Base-by-base conservation (phyloP, 305 asterid species). In the Plantago coronopus region DNA sequence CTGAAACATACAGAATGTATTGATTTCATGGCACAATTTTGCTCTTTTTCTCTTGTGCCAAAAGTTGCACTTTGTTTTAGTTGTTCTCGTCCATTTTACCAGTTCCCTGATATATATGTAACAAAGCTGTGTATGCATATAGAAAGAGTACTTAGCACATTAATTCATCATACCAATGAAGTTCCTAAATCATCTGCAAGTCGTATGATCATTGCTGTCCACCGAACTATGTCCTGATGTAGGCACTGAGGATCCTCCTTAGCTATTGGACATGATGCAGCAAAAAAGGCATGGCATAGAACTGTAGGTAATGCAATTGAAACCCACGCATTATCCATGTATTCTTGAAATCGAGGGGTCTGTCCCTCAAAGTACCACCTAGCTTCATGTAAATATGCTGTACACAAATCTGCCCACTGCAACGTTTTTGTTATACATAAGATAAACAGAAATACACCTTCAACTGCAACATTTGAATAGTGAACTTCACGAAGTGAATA, bases 121-220 rank as follows among this genome's bases (percentile, higher is more conserved):
- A 34, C 2, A n/a, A n/a, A n/a, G n/a, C n/a, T n/a, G n/a, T n/a
- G n/a, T n/a, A n/a, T n/a, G n/a, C n/a, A n/a, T n/a, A n/a, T n/a
- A 9, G 40, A 14, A 4, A 14, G 48, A 14, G 18, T n/a, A n/a
- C n/a, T n/a, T 18, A 34, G 27, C 19, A 19, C 10, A 1, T 27
- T 11, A n/a, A n/a, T n/a, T n/a, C n/a, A n/a, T n/a, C 20, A 45
- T 68, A 74, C 82, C 18, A 58, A 48, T 11, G 82, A 68, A 42
- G 85, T 79, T 66, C 71, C 78, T 12, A 80, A 45, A 55, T 83
- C 87, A 64, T 83, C 66, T 0, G 81, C 50, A 1, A 80, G 67
- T 22, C 83, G 64, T 14, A 78, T 14, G 14, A 81, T 10, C 44
- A 53, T 65, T 0, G 74, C 49, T 2, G 85, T 68, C 27, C 63